Conservation (phyloP, 768 basidiomycete genomes). For the Strobilomyces confusus region DNA sequence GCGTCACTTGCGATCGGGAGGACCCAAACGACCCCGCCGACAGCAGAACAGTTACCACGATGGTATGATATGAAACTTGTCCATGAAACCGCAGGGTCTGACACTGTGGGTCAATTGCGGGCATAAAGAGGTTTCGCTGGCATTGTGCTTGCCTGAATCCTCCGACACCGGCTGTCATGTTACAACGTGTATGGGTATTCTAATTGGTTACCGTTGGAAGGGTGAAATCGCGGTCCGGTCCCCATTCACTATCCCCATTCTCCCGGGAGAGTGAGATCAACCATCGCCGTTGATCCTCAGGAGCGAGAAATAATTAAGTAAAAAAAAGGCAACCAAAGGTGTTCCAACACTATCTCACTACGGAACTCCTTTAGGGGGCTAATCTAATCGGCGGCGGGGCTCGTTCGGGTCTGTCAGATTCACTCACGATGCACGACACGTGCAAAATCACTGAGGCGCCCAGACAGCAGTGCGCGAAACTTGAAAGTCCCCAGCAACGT, state of each 20-base stretch:
- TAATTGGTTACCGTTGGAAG: background rate
- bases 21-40: conserved; percentile 1
- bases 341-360: background rate
- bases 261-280: background rate
- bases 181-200: background rate
- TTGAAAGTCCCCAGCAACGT: conserved; percentile 6
- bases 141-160: conserved; percentile 1
- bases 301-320: background rate
- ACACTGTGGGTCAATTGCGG: background rate
- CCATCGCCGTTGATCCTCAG: background rate
- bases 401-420: conserved; percentile 3
- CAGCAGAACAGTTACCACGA: background rate
- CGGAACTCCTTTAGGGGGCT: no score
- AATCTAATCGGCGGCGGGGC: conserved; percentile 19
- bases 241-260: background rate
- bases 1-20: conserved; percentile 1
- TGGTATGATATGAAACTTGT: background rate
- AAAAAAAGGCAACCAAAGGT: background rate
- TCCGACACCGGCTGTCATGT: background rate
- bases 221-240: background rate
- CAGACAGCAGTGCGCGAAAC: conserved; percentile 8
- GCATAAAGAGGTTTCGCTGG: background rate
- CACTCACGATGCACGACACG: conserved; percentile 5
- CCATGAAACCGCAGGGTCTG: conserved; percentile 5
- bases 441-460: conserved; percentile 6